Evolutionary conservation across 108 stramenopile species (phyloP).

Genomic region (Aurantiochytrium sp.): DNA sequence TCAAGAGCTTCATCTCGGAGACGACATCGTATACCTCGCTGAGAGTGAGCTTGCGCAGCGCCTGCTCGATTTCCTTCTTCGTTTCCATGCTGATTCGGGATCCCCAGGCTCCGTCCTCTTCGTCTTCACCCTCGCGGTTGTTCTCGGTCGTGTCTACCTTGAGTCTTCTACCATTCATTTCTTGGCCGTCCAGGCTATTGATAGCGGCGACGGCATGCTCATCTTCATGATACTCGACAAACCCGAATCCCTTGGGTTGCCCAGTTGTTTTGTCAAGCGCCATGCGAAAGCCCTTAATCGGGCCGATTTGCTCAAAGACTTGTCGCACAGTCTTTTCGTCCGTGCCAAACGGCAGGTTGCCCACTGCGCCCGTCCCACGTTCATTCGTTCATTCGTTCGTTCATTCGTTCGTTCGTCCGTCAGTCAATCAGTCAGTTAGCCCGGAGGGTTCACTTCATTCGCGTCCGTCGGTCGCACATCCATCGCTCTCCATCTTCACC

Average conservation of each 20-base stretch:
- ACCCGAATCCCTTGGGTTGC: background rate
- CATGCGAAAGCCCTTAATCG: background rate
- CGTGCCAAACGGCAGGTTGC: background rate
- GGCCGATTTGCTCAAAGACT: background rate
- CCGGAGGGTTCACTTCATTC: background rate
- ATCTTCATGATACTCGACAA: background rate
- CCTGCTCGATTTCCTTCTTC: background rate
- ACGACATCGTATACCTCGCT: slow-evolving; percentile 3
- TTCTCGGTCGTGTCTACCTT: background rate
- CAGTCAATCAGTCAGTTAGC: background rate
- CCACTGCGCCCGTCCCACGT: background rate
- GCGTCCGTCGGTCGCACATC: too few relatives aligned
- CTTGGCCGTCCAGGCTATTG: background rate
- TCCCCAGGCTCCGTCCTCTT: background rate
- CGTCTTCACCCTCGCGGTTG: background rate
- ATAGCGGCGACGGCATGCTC: background rate
- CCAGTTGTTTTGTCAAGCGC: background rate
- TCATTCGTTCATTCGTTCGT: background rate
- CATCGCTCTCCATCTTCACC: too few relatives aligned
- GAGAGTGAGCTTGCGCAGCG: background rate
- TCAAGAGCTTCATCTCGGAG: background rate
- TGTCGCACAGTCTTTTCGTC: background rate
- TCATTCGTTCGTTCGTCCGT: too few relatives aligned
- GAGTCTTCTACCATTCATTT: background rate
- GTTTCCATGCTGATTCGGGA: background rate